These are phyloP conservation scores for Phaffia rhodozyma DNA, from an alignment of 1,284 basidiomycete species.

Conservation along the genomic window DNA sequence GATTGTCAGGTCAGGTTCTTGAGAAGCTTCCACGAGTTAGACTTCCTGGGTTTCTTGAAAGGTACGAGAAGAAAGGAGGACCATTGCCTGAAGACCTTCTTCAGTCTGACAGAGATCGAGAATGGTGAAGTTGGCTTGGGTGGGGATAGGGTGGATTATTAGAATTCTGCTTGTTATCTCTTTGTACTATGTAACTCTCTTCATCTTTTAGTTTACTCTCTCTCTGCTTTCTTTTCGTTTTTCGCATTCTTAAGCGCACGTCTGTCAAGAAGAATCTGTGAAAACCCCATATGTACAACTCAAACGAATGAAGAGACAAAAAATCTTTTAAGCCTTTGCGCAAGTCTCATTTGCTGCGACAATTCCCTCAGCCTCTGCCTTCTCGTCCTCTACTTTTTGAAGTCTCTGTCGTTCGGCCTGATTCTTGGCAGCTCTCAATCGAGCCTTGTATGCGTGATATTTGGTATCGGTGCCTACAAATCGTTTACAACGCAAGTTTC, in stretches of 20 bases:
- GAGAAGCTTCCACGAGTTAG: conserved; percentile 60
- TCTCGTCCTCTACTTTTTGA: conserved; percentile 6
- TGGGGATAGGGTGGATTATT: too few species aligned
- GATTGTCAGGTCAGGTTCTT: conserved; percentile 63
- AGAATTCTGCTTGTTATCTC: too few species aligned
- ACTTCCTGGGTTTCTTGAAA: conserved; percentile 61
- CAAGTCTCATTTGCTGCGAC: background rate
- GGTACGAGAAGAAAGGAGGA: conserved; percentile 62
- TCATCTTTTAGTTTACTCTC: too few species aligned
- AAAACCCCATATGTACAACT: too few species aligned
- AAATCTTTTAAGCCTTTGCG: background rate
- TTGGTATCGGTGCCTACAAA: conserved; percentile 25
- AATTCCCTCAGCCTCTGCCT: conserved; percentile 1
- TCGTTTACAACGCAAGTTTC: too few species aligned
- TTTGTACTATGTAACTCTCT: too few species aligned
- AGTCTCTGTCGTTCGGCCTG: background rate
- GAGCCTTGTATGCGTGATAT: conserved; percentile 62
- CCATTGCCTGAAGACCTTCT: conserved; percentile 55
- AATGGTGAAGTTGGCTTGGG: background rate
- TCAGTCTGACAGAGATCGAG: conserved; percentile 24
- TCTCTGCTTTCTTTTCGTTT: too few species aligned
- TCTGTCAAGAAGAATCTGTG: too few species aligned
- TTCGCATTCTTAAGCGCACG: too few species aligned
- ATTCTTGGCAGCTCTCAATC: conserved; percentile 36
- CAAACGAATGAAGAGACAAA: too few species aligned